Conservation (phyloP, 1,139 yeast genomes). For the Suhomyces atakaporum region DNA sequence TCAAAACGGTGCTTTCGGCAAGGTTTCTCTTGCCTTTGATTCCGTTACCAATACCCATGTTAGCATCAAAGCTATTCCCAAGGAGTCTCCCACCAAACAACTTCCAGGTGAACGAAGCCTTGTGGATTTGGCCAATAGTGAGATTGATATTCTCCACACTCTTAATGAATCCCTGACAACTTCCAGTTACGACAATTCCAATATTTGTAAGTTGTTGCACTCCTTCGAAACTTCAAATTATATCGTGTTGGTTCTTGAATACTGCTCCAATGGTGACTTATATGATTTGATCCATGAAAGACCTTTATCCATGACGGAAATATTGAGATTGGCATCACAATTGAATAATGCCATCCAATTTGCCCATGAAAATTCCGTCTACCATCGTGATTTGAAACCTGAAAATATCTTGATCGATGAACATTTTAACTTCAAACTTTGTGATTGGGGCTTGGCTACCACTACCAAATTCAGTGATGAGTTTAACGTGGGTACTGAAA, state of each 20-base stretch:
- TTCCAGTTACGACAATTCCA: slow-evolving; percentile 30
- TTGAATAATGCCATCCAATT: slow-evolving; percentile 40
- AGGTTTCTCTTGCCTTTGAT: slow-evolving; percentile 51
- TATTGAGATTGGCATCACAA: slow-evolving; percentile 31
- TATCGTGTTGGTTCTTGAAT: slow-evolving; percentile 50
- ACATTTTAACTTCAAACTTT: slow-evolving; percentile 46
- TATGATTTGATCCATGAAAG: slow-evolving; percentile 44
- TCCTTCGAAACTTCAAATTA: slow-evolving; percentile 44
- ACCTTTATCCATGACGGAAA: slow-evolving; percentile 15
- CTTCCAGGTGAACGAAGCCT: slow-evolving; percentile 16
- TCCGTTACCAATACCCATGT: slow-evolving; percentile 21
- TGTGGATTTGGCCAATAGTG: slow-evolving; percentile 45
- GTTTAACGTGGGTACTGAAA: slow-evolving; percentile 57
- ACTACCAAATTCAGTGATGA: slow-evolving; percentile 36
- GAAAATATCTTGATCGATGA: slow-evolving; percentile 50
- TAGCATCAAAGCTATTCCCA: slow-evolving; percentile 43
- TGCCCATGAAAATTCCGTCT: slow-evolving; percentile 47
- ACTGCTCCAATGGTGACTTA: slow-evolving; percentile 51
- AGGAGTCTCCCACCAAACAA: slow-evolving; percentile 26
- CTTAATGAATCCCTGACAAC: slow-evolving; percentile 36
- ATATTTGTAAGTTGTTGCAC: slow-evolving; percentile 48
- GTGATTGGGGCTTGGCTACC: slow-evolving; percentile 62
- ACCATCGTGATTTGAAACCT: slow-evolving; percentile 58
- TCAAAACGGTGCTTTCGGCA: slow-evolving; percentile 57
- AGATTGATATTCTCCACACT: slow-evolving; percentile 42